Conservation (phyloP, 116 monocot genomes). For the Phalaenopsis hybrid region DNA sequence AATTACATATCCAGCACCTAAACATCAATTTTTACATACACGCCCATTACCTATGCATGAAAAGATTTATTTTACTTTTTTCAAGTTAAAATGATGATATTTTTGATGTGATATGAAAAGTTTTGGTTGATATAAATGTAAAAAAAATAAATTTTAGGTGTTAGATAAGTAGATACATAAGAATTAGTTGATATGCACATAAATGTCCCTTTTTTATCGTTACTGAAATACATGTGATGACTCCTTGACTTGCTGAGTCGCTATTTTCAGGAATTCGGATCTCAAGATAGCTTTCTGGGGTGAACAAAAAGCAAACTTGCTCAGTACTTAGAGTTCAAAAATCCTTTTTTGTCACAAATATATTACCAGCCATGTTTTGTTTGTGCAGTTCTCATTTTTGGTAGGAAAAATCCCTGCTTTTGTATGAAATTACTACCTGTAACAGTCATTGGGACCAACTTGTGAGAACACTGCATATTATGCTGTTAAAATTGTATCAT, state of each 20-base stretch:
- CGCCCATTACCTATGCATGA: too few relatives aligned
- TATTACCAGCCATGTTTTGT: background rate
- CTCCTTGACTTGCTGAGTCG: background rate
- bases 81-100: too few relatives aligned
- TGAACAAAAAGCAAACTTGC: conserved; percentile 30
- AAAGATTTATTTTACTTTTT: too few relatives aligned
- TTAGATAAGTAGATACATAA: too few relatives aligned
- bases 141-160: too few relatives aligned
- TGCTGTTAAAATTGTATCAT: background rate
- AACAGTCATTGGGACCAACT: background rate
- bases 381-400: conserved; percentile 5
- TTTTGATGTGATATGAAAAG: too few relatives aligned
- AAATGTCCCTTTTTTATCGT: too few relatives aligned
- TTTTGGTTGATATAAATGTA: too few relatives aligned
- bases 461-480: background rate
- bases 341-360: background rate
- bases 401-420: background rate
- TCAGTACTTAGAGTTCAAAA: conserved; percentile 3
- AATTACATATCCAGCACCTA: background rate
- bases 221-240: background rate
- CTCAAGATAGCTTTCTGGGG: conserved; percentile 64
- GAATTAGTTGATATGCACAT: too few relatives aligned
- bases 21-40: too few relatives aligned
- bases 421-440: background rate
- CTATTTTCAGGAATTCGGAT: conserved; percentile 67